Evolutionary conservation across 2,329 filamentous ascomycete genomes (phyloP).

Genomic region (Thermothelomyces thermophilus): DNA sequence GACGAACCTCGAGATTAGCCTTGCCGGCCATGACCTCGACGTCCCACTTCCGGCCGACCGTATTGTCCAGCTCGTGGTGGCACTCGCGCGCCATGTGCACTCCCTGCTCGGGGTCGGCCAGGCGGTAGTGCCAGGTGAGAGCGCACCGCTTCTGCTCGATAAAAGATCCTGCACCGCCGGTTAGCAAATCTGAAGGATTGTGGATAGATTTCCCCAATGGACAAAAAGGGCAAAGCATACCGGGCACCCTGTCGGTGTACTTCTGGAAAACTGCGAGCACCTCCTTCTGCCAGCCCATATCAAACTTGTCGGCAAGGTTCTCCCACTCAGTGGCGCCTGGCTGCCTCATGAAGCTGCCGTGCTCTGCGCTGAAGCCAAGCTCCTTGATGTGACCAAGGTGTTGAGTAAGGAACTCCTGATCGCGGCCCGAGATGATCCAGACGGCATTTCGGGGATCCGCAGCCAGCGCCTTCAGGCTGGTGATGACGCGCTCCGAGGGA

Average conservation of each 20-base stretch:
- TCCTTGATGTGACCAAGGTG: slow-evolving; percentile 87
- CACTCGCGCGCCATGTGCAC: slow-evolving; percentile 73
- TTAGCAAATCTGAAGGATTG: background rate
- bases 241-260: slow-evolving; percentile 80
- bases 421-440: slow-evolving; percentile 97
- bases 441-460: slow-evolving; percentile 77
- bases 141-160: slow-evolving; percentile 93
- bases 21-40: slow-evolving; percentile 97
- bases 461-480: slow-evolving; percentile 71
- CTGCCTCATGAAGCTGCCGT: slow-evolving; percentile 88
- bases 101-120: slow-evolving; percentile 80
- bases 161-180: slow-evolving; percentile 59
- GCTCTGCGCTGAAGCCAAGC: slow-evolving; percentile 92
- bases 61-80: slow-evolving; percentile 71
- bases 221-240: slow-evolving; percentile 42
- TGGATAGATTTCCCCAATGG: background rate
- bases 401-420: slow-evolving; percentile 83
- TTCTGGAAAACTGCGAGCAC: slow-evolving; percentile 79
- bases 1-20: slow-evolving; percentile 94
- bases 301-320: slow-evolving; percentile 76
- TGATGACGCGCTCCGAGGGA: slow-evolving; percentile 75
- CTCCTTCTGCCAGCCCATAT: slow-evolving; percentile 90
- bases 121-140: slow-evolving; percentile 94
- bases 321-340: slow-evolving; percentile 75
- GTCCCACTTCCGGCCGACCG: slow-evolving; percentile 72